phyloP scores from a whole-genome alignment of 805 yeast genomes.

The Kodamaea neixiangensis region DNA sequence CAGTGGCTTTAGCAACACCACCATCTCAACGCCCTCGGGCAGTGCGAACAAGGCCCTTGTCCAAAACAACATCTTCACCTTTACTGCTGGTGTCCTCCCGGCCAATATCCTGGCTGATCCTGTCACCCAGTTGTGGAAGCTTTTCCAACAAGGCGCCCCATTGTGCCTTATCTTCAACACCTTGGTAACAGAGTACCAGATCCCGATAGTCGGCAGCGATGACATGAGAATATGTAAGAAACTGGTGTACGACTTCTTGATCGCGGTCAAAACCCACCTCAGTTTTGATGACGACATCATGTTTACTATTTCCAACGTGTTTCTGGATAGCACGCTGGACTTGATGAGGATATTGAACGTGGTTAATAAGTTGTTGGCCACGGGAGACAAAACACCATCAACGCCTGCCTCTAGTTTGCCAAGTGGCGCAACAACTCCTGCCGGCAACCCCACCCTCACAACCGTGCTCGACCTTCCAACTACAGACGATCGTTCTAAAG shows the following conservation, averaged over 20 bases:
- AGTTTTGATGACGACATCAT: slow-evolving; percentile 76
- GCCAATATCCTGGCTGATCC: slow-evolving; percentile 82
- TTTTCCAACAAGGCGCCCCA: slow-evolving; percentile 92
- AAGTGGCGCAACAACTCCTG: slow-evolving; percentile 11
- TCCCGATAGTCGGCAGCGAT: slow-evolving; percentile 69
- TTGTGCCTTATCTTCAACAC: slow-evolving; percentile 81
- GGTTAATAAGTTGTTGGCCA: slow-evolving; percentile 56
- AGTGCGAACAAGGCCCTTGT: slow-evolving; percentile 14
- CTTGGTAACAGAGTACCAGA: slow-evolving; percentile 52
- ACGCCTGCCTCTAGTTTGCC: neutral
- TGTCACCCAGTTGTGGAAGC: slow-evolving; percentile 84
- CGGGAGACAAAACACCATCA: neutral
- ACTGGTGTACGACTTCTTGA: slow-evolving; percentile 84
- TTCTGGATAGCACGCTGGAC: slow-evolving; percentile 77
- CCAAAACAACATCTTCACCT: slow-evolving; percentile 52
- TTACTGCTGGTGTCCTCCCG: slow-evolving; percentile 76
- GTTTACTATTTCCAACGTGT: slow-evolving; percentile 88
- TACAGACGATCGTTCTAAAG: slow-evolving; percentile 67
- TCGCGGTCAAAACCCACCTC: slow-evolving; percentile 79
- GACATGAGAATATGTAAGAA: slow-evolving; percentile 84
- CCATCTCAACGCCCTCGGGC: neutral
- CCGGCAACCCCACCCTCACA: neutral
- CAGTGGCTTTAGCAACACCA: slow-evolving; percentile 20
- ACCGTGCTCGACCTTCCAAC: slow-evolving; percentile 21
- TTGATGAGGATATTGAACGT: slow-evolving; percentile 73